These are phyloP conservation scores for Pythium utonaiense DNA, from an alignment of 352 stramenopile species.

Conservation along the genomic window DNA sequence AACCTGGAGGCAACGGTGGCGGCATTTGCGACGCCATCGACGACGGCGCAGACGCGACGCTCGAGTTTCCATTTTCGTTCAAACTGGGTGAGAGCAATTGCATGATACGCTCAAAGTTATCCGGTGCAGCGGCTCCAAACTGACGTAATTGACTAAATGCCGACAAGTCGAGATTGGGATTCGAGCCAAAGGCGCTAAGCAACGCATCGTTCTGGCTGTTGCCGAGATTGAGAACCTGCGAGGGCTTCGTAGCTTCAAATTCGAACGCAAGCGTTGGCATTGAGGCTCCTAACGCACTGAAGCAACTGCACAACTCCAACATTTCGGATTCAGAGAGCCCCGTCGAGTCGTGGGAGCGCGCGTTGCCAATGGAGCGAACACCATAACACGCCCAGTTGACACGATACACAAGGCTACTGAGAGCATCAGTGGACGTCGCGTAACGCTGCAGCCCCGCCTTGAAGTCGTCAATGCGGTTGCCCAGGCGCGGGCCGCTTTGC, in stretches of 20 bases:
- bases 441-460: conserved; percentile 1
- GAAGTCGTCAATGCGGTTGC: conserved; percentile 11
- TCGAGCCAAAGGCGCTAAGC: neutral
- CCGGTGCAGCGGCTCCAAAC: neutral
- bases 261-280: conserved; percentile 6
- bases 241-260: neutral
- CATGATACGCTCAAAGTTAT: conserved; percentile 9
- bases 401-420: neutral
- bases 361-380: conserved; percentile 14
- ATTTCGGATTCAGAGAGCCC: conserved; percentile 5
- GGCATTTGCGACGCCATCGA: conserved; percentile 1
- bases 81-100: conserved; percentile 1
- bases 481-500: neutral
- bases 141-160: conserved; percentile 4
- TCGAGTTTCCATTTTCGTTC: neutral
- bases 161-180: conserved; percentile 1
- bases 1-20: no score
- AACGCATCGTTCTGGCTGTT: neutral
- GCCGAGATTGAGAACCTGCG: neutral
- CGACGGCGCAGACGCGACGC: no score
- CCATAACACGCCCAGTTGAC: conserved; percentile 11
- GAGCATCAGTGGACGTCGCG: conserved; percentile 1
- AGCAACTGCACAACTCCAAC: conserved; percentile 11
- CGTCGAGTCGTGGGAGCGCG: conserved; percentile 4
- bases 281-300: conserved; percentile 2